phyloP scores from a whole-genome alignment of 2,329 filamentous ascomycete species.

The Colletotrichum orchidophilum region DNA sequence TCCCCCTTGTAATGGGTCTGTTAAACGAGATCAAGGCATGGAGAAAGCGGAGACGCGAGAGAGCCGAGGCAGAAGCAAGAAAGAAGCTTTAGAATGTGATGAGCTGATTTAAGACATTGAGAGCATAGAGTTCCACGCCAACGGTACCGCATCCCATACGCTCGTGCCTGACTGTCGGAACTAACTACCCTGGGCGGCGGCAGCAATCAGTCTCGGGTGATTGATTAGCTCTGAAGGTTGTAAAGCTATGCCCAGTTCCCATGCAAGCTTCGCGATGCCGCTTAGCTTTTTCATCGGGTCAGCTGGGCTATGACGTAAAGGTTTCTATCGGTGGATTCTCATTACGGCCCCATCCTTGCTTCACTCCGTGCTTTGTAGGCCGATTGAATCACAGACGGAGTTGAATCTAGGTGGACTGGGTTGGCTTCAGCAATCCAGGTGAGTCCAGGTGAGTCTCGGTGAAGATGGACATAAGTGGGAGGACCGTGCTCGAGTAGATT shows the following conservation, averaged over 20 bases:
- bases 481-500: neutral
- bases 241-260: neutral
- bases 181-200: neutral
- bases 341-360: neutral
- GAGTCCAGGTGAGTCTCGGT: neutral
- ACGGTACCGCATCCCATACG: neutral
- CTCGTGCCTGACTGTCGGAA: neutral
- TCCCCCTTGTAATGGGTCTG: constrained; percentile 85
- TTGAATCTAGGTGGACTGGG: neutral
- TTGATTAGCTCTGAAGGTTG: neutral
- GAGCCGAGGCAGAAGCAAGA: constrained; percentile 46
- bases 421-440: neutral
- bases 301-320: neutral
- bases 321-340: neutral
- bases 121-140: neutral
- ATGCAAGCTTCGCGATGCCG: neutral
- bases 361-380: no score
- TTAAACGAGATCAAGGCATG: constrained; percentile 81
- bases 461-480: neutral
- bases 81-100: constrained; percentile 42
- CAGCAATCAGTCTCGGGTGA: neutral
- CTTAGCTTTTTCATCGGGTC: neutral
- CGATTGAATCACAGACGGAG: neutral
- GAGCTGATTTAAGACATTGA: neutral
- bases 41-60: constrained; percentile 57